Conservation (phyloP, 1,284 basidiomycete species). For the Trametes pubescens region DNA sequence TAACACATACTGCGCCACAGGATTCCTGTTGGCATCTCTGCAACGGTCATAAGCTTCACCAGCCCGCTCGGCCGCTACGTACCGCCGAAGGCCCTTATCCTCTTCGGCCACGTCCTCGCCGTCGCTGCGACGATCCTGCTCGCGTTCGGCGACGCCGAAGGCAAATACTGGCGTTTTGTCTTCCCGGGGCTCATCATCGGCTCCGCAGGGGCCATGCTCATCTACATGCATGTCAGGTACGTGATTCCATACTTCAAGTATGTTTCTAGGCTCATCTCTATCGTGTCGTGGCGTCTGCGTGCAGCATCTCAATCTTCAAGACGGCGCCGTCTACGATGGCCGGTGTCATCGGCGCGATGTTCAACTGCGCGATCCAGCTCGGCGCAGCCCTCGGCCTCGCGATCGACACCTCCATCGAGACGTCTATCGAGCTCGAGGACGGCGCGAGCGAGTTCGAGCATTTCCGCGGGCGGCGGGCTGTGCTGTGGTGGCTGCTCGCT, state of each 20-base stretch:
- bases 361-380: slow-evolving; percentile 42
- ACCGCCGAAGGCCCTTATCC: slow-evolving; percentile 48
- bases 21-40: slow-evolving; percentile 42
- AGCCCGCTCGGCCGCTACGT: slow-evolving; percentile 43
- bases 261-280: neutral
- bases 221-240: slow-evolving; percentile 36
- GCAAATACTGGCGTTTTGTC: slow-evolving; percentile 48
- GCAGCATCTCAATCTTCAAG: slow-evolving; percentile 43
- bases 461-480: slow-evolving; percentile 16
- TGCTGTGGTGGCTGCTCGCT: slow-evolving; percentile 22
- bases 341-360: slow-evolving; percentile 44
- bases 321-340: slow-evolving; percentile 39
- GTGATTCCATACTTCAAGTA: slow-evolving; percentile 23
- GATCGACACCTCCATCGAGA: slow-evolving; percentile 39
- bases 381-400: slow-evolving; percentile 42
- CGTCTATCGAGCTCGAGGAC: slow-evolving; percentile 29
- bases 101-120: slow-evolving; percentile 45
- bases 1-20: slow-evolving; percentile 2
- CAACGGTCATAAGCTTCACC: slow-evolving; percentile 43
- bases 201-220: slow-evolving; percentile 43
- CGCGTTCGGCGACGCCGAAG: slow-evolving; percentile 44
- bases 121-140: slow-evolving; percentile 47
- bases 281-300: neutral
- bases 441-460: slow-evolving; percentile 16
- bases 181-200: slow-evolving; percentile 55